Evolutionary conservation across 176 grass and related monocot species (phyloP).

Genomic region (Puccinellia tenuiflora): DNA sequence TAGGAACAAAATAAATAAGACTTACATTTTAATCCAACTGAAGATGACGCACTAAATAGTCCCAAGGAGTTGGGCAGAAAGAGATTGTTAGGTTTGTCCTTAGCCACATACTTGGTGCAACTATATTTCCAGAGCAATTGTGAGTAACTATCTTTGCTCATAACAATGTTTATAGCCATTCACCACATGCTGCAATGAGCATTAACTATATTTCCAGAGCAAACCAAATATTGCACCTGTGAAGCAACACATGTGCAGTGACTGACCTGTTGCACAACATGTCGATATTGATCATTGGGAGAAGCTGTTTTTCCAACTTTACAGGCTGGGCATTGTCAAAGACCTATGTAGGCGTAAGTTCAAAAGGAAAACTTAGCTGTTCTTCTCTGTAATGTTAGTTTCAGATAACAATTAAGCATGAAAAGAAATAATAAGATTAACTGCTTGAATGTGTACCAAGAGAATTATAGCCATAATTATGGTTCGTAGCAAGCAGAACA

Average conservation of each 20-base stretch:
- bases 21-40: too few species aligned
- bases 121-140: not conserved
- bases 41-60: too few species aligned
- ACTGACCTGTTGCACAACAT: conserved; percentile 74
- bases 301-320: conserved; percentile 71
- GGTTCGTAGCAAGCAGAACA: not conserved
- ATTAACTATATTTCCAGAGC: not conserved
- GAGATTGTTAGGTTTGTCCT: too few species aligned
- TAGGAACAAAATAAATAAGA: too few species aligned
- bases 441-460: not conserved
- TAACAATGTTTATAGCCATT: not conserved
- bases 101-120: too few species aligned
- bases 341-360: conserved; percentile 35
- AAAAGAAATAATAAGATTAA: not conserved
- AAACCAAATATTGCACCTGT: not conserved
- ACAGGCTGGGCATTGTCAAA: conserved; percentile 50
- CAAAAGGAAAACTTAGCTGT: not conserved
- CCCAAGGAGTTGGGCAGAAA: too few species aligned
- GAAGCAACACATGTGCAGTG: not conserved
- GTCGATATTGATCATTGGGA: conserved; percentile 62
- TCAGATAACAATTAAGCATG: not conserved
- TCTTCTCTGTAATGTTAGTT: not conserved
- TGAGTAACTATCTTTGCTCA: not conserved
- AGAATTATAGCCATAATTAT: not conserved
- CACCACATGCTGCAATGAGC: not conserved